Conservation (phyloP, 257 asterid genomes). For the Solanum etuberosum region DNA sequence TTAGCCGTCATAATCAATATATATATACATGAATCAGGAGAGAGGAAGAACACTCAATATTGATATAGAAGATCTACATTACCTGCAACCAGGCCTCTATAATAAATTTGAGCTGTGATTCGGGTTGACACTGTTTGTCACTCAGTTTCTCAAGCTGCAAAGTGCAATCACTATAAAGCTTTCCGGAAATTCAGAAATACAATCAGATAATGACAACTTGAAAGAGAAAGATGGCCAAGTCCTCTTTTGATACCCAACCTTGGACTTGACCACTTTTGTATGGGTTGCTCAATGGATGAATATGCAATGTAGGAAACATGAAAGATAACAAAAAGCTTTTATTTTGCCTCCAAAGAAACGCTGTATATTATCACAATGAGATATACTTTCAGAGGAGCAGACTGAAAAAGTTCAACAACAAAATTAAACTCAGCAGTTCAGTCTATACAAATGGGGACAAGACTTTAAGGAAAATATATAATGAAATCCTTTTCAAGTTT, state of each 20-base stretch:
- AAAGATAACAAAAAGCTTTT: neutral
- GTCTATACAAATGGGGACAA: neutral
- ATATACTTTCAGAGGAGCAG: neutral
- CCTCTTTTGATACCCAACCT: neutral
- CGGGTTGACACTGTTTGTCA: constrained; percentile 82
- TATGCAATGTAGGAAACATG: neutral
- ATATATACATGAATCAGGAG: constrained; percentile 7
- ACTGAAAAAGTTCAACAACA: too few species aligned
- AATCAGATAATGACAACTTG: neutral
- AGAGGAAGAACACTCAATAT: neutral
- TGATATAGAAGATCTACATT: neutral
- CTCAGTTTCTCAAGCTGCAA: constrained; percentile 88
- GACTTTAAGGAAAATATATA: neutral
- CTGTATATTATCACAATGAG: neutral
- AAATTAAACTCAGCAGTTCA: neutral
- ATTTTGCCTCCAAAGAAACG: neutral
- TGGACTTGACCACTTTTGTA: neutral
- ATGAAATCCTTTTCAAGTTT: neutral
- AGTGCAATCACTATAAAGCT: neutral
- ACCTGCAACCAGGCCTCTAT: constrained; percentile 98
- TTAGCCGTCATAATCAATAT: neutral
- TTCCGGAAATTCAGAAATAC: neutral
- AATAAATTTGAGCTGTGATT: constrained; percentile 91
- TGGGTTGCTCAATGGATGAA: neutral
- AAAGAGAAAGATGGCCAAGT: neutral